These are phyloP conservation scores for Podosphaera fusca DNA, from an alignment of 2,329 filamentous ascomycete species.

Conservation along the genomic window DNA sequence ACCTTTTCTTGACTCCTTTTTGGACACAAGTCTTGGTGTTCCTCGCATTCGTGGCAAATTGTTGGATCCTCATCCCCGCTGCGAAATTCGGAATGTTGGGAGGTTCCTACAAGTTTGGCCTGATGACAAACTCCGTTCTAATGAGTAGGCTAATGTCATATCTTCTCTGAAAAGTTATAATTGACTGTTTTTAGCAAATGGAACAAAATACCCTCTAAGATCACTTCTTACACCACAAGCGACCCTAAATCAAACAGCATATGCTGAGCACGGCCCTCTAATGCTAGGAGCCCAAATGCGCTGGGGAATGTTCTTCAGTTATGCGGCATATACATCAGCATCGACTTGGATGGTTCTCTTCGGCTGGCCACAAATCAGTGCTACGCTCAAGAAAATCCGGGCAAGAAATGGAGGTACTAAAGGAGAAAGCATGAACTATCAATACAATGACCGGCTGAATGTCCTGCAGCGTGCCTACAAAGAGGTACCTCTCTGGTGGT, in stretches of 20 bases:
- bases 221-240: slow-evolving; percentile 17
- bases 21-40: slow-evolving; percentile 35
- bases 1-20: slow-evolving; percentile 31
- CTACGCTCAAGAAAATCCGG: slow-evolving; percentile 22
- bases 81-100: slow-evolving; percentile 34
- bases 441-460: slow-evolving; percentile 35
- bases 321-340: slow-evolving; percentile 33
- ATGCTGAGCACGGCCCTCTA: slow-evolving; percentile 26
- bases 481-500: slow-evolving; percentile 38
- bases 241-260: slow-evolving; percentile 19
- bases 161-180: neutral
- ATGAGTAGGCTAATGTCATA: slow-evolving; percentile 18
- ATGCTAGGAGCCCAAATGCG: slow-evolving; percentile 33
- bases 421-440: slow-evolving; percentile 24
- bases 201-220: slow-evolving; percentile 17
- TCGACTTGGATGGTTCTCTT: slow-evolving; percentile 35
- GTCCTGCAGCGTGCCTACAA: slow-evolving; percentile 31
- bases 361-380: slow-evolving; percentile 24
- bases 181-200: slow-evolving; percentile 8
- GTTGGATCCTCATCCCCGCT: slow-evolving; percentile 33
- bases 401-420: slow-evolving; percentile 16
- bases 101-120: slow-evolving; percentile 22
- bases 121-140: slow-evolving; percentile 35
- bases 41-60: slow-evolving; percentile 28
- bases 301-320: slow-evolving; percentile 37